Percentiles rank a stretch among this genome's conserved stretches.
Conservation (phyloP, 495 filamentous ascomycete genomes). For the Penicillium samsonianum region DNA sequence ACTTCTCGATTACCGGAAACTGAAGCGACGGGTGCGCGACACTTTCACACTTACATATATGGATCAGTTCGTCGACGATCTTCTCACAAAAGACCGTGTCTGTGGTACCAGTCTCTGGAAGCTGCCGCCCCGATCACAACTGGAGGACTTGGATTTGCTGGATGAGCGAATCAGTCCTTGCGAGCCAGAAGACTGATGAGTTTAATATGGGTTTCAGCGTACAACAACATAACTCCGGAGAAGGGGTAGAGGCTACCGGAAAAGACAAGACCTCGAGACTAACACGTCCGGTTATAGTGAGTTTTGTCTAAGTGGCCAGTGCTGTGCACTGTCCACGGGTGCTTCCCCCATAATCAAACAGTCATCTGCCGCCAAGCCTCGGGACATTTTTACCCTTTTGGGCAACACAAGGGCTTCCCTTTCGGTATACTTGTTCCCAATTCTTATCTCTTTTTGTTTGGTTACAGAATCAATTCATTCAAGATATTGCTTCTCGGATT, state of each 20-base stretch:
- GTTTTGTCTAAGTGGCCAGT: background rate
- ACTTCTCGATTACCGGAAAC: constrained; percentile 78
- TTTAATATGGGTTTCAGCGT: background rate
- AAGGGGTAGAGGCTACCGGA: background rate
- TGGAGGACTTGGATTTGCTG: constrained; percentile 89
- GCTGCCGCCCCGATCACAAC: constrained; percentile 72
- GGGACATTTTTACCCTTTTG: constrained; percentile 43
- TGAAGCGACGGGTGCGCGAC: constrained; percentile 70
- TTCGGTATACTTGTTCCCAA: constrained; percentile 34
- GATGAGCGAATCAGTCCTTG: constrained; percentile 76
- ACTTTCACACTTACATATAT: constrained; percentile 74
- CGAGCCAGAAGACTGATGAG: constrained; percentile 2
- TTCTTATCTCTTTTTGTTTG: constrained; percentile 14
- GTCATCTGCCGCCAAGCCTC: constrained; percentile 15
- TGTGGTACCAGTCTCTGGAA: constrained; percentile 94
- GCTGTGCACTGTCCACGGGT: constrained; percentile 2
- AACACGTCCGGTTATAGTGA: background rate
- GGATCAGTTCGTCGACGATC: constrained; percentile 92
- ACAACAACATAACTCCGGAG: background rate
- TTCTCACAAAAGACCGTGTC: constrained; percentile 85
- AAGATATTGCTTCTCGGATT: background rate
- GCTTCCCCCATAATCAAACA: background rate
- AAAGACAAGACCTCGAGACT: background rate
- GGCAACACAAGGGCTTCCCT: constrained; percentile 30
- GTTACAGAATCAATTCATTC: background rate